Evolutionary conservation across 306 rosid species (phyloP).

Genomic region (Ceratonia siliqua): DNA sequence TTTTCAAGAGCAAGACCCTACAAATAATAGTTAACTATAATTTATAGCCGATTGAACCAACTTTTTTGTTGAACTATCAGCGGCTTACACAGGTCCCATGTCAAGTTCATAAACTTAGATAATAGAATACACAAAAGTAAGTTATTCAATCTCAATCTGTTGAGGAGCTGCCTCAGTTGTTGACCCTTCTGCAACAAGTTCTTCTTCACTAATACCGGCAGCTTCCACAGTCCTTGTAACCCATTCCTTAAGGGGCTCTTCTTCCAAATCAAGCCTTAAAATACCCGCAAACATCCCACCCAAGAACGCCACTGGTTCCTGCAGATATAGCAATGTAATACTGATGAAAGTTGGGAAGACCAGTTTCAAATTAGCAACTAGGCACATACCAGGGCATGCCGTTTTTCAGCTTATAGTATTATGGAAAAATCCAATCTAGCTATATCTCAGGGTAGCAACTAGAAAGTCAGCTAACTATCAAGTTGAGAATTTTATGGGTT

Average conservation of each 20-base stretch:
- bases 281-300: slow-evolving; percentile 92
- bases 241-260: slow-evolving; percentile 95
- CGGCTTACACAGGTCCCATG: neutral
- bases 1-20: too few species aligned
- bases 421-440: slow-evolving; percentile 3
- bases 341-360: slow-evolving; percentile 10
- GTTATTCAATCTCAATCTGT: slow-evolving; percentile 81
- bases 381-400: slow-evolving; percentile 1
- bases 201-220: slow-evolving; percentile 66
- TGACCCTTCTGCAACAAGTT: slow-evolving; percentile 49
- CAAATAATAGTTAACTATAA: too few species aligned
- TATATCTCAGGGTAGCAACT: neutral
- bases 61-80: slow-evolving; percentile 5
- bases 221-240: slow-evolving; percentile 78
- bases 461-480: neutral
- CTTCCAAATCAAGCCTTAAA: slow-evolving; percentile 81
- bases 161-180: slow-evolving; percentile 62
- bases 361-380: neutral
- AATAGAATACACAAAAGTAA: slow-evolving; percentile 12
- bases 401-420: slow-evolving; percentile 15
- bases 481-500: neutral
- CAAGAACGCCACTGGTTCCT: slow-evolving; percentile 94
- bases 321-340: slow-evolving; percentile 12
- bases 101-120: neutral
- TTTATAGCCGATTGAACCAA: slow-evolving; percentile 18